Conservation (phyloP, 768 basidiomycete species). For the Sutorius australiensis region DNA sequence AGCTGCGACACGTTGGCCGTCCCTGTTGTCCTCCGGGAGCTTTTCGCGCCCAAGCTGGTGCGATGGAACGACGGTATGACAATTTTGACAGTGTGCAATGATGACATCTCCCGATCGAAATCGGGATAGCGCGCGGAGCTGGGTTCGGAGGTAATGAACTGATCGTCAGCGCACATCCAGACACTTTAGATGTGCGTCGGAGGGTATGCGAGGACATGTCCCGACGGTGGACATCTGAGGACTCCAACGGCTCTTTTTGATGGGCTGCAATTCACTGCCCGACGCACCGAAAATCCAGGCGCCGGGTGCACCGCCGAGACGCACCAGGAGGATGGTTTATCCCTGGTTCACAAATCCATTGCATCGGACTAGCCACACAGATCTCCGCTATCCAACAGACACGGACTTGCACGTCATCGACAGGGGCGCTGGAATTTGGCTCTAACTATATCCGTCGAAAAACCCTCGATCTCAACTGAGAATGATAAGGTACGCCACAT, state of each 20-base stretch:
- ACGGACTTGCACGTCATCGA: slow-evolving; percentile 5
- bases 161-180: slow-evolving; percentile 1
- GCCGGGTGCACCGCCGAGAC: background rate
- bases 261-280: background rate
- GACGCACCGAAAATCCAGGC: background rate
- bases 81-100: slow-evolving; percentile 6
- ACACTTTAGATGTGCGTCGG: background rate
- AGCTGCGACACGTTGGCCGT: background rate
- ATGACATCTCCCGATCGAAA: slow-evolving; percentile 22
- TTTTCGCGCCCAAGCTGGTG: background rate
- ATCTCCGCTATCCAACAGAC: slow-evolving; percentile 6
- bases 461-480: slow-evolving; percentile 8
- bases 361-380: background rate
- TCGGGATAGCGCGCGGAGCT: slow-evolving; percentile 18
- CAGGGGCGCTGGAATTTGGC: background rate
- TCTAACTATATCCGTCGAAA: slow-evolving; percentile 10
- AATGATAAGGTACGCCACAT: background rate
- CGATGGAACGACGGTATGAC: background rate
- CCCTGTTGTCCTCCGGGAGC: background rate
- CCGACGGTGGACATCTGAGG: background rate
- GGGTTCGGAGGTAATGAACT: slow-evolving; percentile 9
- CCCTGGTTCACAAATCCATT: background rate
- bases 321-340: background rate
- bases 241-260: background rate
- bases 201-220: background rate